A percentile compares a stretch with the other conserved stretches of the same genome.
These are phyloP conservation scores for Ichthyophthirius multifiliis DNA, from an alignment of 169 alveolate genomes.

Conservation along the genomic window DNA sequence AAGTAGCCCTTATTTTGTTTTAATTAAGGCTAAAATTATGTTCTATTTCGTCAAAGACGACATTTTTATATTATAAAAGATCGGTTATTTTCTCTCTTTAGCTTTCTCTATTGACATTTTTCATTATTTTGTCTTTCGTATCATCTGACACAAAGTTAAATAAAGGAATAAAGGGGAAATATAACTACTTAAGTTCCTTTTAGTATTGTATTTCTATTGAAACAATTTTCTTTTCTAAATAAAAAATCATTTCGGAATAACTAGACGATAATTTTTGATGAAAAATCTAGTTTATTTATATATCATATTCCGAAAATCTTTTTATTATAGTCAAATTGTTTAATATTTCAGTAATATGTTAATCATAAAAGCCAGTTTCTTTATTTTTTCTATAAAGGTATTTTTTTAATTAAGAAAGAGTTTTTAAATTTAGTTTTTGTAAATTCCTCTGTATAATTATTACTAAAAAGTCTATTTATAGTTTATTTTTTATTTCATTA, in stretches of 20 bases:
- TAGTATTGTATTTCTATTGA: not conserved
- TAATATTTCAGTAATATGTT: not conserved
- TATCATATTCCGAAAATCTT: not conserved
- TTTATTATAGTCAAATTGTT: not conserved
- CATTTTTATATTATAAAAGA: not conserved
- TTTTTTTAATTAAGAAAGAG: no score
- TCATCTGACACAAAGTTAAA: not conserved
- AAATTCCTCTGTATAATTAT: no score
- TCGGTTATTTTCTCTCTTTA: not conserved
- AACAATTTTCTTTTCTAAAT: not conserved
- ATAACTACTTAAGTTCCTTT: not conserved
- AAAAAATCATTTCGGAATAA: not conserved
- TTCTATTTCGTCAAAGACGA: not conserved
- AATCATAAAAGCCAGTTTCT: not conserved
- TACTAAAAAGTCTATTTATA: no score
- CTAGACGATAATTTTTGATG: not conserved
- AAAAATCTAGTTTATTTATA: not conserved
- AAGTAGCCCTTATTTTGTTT: not conserved
- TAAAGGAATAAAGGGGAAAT: not conserved
- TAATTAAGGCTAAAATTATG: not conserved
- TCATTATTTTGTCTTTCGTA: not conserved
- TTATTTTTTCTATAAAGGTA: not conserved
- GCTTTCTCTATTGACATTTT: not conserved
- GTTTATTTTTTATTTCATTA: no score
- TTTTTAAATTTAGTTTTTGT: no score